Evolutionary conservation across 148 eudicot genomes (phyloP).

Genomic region (Selenicereus undatus): DNA sequence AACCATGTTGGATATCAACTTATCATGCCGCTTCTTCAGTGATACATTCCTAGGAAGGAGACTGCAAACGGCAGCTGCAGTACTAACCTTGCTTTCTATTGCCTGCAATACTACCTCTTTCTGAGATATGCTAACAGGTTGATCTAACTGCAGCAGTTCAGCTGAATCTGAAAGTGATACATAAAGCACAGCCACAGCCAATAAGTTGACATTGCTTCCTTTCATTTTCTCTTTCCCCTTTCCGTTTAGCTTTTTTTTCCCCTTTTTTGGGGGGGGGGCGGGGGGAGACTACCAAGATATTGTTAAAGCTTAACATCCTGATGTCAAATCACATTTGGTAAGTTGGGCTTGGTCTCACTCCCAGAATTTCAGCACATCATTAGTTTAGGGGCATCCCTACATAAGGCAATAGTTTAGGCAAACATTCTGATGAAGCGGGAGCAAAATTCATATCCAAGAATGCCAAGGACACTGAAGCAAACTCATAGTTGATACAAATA

Average conservation of each 20-base stretch:
- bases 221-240: too few relatives aligned
- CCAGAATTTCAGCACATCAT: too few relatives aligned
- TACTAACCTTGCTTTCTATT: slow-evolving; percentile 31
- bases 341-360: too few relatives aligned
- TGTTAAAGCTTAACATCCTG: too few relatives aligned
- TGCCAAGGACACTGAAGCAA: background rate
- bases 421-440: too few relatives aligned
- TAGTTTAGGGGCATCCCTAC: too few relatives aligned
- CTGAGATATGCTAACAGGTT: slow-evolving; percentile 10
- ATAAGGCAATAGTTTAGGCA: too few relatives aligned
- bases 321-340: too few relatives aligned
- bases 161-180: slow-evolving; percentile 24
- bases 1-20: slow-evolving; percentile 28
- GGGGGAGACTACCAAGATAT: too few relatives aligned
- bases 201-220: too few relatives aligned
- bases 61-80: slow-evolving; percentile 51
- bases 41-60: slow-evolving; percentile 21
- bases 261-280: too few relatives aligned
- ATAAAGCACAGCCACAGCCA: background rate
- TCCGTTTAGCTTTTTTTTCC: too few relatives aligned
- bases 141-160: slow-evolving; percentile 19
- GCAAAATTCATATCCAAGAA: background rate
- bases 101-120: slow-evolving; percentile 29
- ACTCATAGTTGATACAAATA: background rate
- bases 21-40: slow-evolving; percentile 8